Evolutionary conservation across 2,329 filamentous ascomycete species (phyloP).

Genomic region (Talaromyces sp.): DNA sequence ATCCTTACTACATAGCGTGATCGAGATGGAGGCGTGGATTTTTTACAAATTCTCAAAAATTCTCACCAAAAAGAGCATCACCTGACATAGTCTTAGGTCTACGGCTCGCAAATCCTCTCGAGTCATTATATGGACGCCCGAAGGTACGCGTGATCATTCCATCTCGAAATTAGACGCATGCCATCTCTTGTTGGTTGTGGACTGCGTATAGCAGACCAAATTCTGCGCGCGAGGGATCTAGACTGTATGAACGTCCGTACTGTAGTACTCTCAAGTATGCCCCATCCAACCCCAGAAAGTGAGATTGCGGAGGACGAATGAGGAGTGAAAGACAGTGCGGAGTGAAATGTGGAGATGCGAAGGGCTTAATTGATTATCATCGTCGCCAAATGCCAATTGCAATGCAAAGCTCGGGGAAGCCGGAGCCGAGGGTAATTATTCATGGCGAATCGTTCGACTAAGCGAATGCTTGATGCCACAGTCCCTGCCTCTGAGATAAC

Average conservation of each 20-base stretch:
- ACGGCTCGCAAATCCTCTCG: neutral
- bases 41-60: neutral
- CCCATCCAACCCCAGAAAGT: neutral
- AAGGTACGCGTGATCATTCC: neutral
- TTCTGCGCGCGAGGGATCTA: neutral
- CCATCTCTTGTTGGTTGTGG: neutral
- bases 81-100: neutral
- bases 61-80: neutral
- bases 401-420: neutral
- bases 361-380: neutral
- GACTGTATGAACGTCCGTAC: too few species aligned
- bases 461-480: neutral
- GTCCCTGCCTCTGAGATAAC: neutral
- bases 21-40: neutral
- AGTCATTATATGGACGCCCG: neutral
- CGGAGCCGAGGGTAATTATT: neutral
- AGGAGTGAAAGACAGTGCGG: neutral
- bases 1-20: neutral
- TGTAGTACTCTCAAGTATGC: neutral
- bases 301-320: constrained; percentile 1
- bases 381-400: too few species aligned
- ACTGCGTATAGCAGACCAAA: neutral
- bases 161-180: neutral
- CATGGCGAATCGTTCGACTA: neutral
- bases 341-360: neutral